Evolutionary conservation across 179 eudicot genomes (phyloP), one percentile per base, ranked within the genome.

Genomic region (Spergularia azorica): DNA sequence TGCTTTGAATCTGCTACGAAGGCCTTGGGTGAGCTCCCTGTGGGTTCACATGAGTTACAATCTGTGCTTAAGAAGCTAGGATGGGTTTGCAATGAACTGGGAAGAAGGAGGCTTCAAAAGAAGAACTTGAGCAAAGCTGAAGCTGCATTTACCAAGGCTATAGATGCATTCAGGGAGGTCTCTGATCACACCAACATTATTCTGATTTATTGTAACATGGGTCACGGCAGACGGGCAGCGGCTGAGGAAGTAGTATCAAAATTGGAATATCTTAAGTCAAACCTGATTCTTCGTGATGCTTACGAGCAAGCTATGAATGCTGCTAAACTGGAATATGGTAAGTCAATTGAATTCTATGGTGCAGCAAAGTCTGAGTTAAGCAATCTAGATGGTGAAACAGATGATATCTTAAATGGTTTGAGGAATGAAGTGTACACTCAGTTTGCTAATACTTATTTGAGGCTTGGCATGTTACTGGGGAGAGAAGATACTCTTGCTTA

Each of bases 21-120:
- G 79, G 90, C 93, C 67, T 76, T 95, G 77, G 83, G 80, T 70
- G 87, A 86, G 63, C 79, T 82, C 72, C 81, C 87, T 80, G 26
- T 56, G 79, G 72, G 76, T 67, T 89, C 93, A 48, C 58, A 66
- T 63, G 97, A 93, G 77, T 69, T 86, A 41, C 87, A 89, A 48
- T 87, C 98, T 67, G 80, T 93, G 68, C 70, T 84, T 7, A 95
- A 86, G 82, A 95, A 95, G 93, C 83, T 90, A 80, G 98, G 98
- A 79, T 95, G 98, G 98, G 97, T 89, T 71, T 95, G 97, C 87
- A 95, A 95, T 81, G 98, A 95, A 83, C 79, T 93, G 72, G 98
- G 98, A 74, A 88, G 98, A 79, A 80, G 72, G 70, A 83, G 91
- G 81, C 84, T 95, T 41, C 95, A 85, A 76, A 85, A 82, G 77